Evolutionary conservation across 352 stramenopile species (phyloP).

Genomic region (Phytophthora pinifolia): DNA sequence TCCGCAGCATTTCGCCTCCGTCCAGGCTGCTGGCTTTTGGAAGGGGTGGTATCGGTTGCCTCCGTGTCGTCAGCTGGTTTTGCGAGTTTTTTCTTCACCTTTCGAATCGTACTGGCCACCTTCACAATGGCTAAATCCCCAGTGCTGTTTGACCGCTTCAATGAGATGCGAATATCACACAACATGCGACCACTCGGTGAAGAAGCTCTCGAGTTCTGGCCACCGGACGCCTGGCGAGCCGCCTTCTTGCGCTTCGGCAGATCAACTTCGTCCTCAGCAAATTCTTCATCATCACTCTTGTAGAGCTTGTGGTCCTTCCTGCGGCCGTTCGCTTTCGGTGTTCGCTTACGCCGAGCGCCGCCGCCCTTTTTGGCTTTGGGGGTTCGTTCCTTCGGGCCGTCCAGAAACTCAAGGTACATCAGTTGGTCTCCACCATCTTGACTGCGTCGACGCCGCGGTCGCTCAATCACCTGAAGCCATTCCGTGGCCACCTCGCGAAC

Average conservation of each 20-base stretch:
- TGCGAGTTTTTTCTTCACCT: conserved; percentile 47
- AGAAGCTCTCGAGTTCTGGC: conserved; percentile 24
- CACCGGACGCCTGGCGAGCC: conserved; percentile 31
- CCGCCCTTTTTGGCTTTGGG: conserved; percentile 42
- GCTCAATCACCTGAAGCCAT: conserved; percentile 87
- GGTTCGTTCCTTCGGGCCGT: conserved; percentile 58
- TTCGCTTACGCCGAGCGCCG: conserved; percentile 32
- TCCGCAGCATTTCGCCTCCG: conserved; percentile 13
- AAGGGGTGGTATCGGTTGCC: conserved; percentile 15
- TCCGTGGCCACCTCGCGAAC: conserved; percentile 74
- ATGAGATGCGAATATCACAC: conserved; percentile 46
- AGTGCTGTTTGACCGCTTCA: conserved; percentile 27
- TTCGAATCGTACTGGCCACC: conserved; percentile 38
- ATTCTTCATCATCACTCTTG: conserved; percentile 56
- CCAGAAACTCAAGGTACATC: conserved; percentile 87
- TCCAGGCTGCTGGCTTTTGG: conserved; percentile 13
- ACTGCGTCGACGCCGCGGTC: conserved; percentile 83
- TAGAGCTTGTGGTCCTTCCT: conserved; percentile 40
- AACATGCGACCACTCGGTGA: conserved; percentile 22
- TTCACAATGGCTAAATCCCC: conserved; percentile 41
- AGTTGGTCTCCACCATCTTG: conserved; percentile 81
- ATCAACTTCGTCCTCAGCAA: conserved; percentile 41
- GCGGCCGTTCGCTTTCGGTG: conserved; percentile 38
- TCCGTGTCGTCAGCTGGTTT: conserved; percentile 14
- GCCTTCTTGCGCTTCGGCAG: conserved; percentile 41